Conservation (phyloP, 2,329 filamentous ascomycete species). For the Balansia obtecta region DNA sequence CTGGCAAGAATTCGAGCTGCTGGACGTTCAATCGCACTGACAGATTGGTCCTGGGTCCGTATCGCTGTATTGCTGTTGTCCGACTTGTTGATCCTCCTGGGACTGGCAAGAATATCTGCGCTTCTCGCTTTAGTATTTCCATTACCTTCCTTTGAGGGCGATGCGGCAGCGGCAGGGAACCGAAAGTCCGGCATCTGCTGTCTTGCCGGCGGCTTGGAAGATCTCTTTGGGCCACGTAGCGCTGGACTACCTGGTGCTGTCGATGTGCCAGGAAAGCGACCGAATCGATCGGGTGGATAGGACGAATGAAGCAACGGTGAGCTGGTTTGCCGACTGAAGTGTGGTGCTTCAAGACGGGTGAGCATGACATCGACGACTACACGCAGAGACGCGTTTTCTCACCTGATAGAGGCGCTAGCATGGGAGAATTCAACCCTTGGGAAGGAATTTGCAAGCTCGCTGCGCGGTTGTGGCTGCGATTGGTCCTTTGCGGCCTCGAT, state of each 20-base stretch:
- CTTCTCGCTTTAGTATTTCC: slow-evolving; percentile 15
- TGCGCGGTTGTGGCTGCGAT: slow-evolving; percentile 60
- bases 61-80: slow-evolving; percentile 25
- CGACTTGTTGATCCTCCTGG: slow-evolving; percentile 18
- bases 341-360: slow-evolving; percentile 15
- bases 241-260: slow-evolving; percentile 35
- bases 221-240: slow-evolving; percentile 22
- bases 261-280: slow-evolving; percentile 26
- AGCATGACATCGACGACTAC: neutral
- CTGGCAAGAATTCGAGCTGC: slow-evolving; percentile 62
- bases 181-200: slow-evolving; percentile 38
- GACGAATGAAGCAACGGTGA: slow-evolving; percentile 43
- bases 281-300: slow-evolving; percentile 37
- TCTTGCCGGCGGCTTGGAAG: slow-evolving; percentile 19
- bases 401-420: slow-evolving; percentile 26
- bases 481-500: slow-evolving; percentile 34
- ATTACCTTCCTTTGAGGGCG: slow-evolving; percentile 24
- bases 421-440: slow-evolving; percentile 30
- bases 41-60: slow-evolving; percentile 31
- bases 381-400: slow-evolving; percentile 5
- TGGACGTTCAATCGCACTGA: slow-evolving; percentile 42
- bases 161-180: slow-evolving; percentile 38
- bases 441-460: slow-evolving; percentile 63
- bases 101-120: slow-evolving; percentile 29
- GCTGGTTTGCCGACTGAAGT: slow-evolving; percentile 30